Percentiles rank a stretch among this genome's conserved stretches.
Conservation (phyloP, 140 eudicot genomes). For the Bidens hawaiensis region DNA sequence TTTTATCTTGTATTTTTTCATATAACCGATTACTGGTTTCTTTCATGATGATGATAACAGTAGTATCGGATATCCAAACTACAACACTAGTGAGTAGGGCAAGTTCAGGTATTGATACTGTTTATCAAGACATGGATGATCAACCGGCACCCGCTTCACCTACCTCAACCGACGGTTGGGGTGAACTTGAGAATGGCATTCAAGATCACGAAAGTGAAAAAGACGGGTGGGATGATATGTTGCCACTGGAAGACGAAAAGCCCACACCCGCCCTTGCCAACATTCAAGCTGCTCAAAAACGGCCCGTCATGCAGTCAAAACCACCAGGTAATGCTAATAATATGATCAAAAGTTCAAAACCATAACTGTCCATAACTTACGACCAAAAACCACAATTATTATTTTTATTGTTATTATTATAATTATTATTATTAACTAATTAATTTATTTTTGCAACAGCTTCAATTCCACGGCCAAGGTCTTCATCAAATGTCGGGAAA, state of each 20-base stretch:
- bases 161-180: slow-evolving; percentile 94
- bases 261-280: slow-evolving; percentile 81
- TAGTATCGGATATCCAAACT: slow-evolving; percentile 36
- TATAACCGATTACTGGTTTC: not conserved
- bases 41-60: not conserved
- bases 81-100: slow-evolving; percentile 28
- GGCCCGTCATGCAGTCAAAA: slow-evolving; percentile 75
- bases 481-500: slow-evolving; percentile 40
- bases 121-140: slow-evolving; percentile 43
- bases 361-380: not conserved
- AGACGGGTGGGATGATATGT: slow-evolving; percentile 96
- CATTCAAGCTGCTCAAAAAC: slow-evolving; percentile 89
- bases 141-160: slow-evolving; percentile 77
- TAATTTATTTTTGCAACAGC: slow-evolving; percentile 31
- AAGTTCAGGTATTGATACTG: slow-evolving; percentile 40
- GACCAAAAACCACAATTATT: slow-evolving; percentile 2
- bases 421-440: too few species aligned
- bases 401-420: too few species aligned
- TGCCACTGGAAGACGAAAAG: slow-evolving; percentile 79
- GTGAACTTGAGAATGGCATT: slow-evolving; percentile 83
- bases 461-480: slow-evolving; percentile 49
- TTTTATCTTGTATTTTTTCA: not conserved
- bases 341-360: too few species aligned
- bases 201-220: slow-evolving; percentile 57
- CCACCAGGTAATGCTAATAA: slow-evolving; percentile 49